Base-by-base conservation (phyloP, 1,139 yeast species). In the Nadsonia starkeyi-henricii region DNA sequence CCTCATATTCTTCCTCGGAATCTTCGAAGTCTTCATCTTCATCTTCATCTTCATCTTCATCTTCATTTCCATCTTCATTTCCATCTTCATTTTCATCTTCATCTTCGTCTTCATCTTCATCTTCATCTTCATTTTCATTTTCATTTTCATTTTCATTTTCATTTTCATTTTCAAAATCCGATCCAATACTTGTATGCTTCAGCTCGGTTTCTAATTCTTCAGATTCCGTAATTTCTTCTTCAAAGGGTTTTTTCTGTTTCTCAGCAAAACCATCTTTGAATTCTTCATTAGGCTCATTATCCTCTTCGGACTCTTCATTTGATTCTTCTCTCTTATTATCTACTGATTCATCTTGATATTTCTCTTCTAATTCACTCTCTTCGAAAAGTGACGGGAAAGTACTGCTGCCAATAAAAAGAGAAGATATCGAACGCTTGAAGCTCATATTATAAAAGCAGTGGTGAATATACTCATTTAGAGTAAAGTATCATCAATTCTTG, bases 11-110 rank as follows among this genome's bases (percentile, higher is more conserved):
- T 30, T 44, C 46, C 13, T 44, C 46, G 5, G 20, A 9, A 3
- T 17, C 47, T 18, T 44, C 46, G 8, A 18, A n/a, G 8, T 42
- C 44, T 20, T 20, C 44, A 18, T 42, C 44, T n/a, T n/a, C 23
- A 42, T 9, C 20, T 18, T 28, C 42, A 26, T 26, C 28, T 9
- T 23, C 28, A 23, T 9, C 28, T 9, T 23, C 28, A 23, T 23
- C 28, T 9, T 23, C 28, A 23, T 23, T 9, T 9, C 9, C 28
- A 23, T 23, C 28, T 9, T 9, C 28, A 23, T 23, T 9, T 23
- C 20, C n/a, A n/a, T 44, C 46, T n/a, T 44, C 23, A 3, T 44
- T 15, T 13, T 44, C 46, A 15, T 44, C 21, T 15, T 43, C 36
- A 12, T 44, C 46, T 28, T 44, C 46, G 5, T 7, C 3, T 5